Evolutionary conservation across 2,329 filamentous ascomycete species (phyloP).

Genomic region (Mariannaea elegans): DNA sequence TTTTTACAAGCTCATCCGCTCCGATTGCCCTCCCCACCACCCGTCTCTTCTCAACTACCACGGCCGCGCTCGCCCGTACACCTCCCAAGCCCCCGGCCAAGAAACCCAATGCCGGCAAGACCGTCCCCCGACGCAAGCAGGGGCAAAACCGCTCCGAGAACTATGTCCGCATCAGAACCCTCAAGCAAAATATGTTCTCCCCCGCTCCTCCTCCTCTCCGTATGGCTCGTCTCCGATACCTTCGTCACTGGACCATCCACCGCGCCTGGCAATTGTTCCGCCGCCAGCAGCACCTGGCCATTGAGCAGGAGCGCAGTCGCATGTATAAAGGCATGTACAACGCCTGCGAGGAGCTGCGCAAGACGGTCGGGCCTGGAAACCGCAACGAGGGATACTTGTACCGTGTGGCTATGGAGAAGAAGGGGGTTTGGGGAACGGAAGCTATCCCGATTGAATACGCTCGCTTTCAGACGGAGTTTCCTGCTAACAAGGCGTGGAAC

Average conservation of each 20-base stretch:
- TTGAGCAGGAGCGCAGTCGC: conserved; percentile 77
- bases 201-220: conserved; percentile 75
- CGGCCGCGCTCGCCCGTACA: conserved; percentile 43
- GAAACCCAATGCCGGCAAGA: conserved; percentile 35
- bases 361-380: conserved; percentile 63
- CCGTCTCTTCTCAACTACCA: conserved; percentile 46
- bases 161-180: conserved; percentile 54
- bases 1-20: conserved; percentile 39
- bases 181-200: conserved; percentile 59
- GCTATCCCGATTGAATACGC: conserved; percentile 93
- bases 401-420: conserved; percentile 90
- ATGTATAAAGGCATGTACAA: conserved; percentile 83
- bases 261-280: conserved; percentile 90
- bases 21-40: conserved; percentile 22
- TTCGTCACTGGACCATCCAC: conserved; percentile 99
- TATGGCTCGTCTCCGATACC: conserved; percentile 84
- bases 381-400: conserved; percentile 78
- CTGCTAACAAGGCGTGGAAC: conserved; percentile 85
- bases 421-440: conserved; percentile 76
- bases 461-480: conserved; percentile 83
- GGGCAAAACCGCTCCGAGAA: conserved; percentile 47
- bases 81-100: conserved; percentile 38
- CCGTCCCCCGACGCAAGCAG: conserved; percentile 40
- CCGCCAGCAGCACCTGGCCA: conserved; percentile 70
- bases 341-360: conserved; percentile 85